Conservation (phyloP, 768 basidiomycete species). For the Pleurotus ostreatus region DNA sequence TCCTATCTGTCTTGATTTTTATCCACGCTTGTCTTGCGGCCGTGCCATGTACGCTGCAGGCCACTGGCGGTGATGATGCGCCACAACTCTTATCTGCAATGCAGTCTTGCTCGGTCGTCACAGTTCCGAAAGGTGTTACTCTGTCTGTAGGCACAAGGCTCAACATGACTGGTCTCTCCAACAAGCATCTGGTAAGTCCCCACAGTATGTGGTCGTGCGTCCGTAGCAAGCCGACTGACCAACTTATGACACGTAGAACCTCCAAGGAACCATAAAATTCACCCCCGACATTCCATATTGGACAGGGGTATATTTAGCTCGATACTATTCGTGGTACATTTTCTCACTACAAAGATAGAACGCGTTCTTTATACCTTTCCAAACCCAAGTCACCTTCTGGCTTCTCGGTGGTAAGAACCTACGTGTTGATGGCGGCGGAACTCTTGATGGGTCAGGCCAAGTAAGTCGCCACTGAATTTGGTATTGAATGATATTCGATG, state of each 20-base stretch:
- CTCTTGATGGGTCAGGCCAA: constrained; percentile 63
- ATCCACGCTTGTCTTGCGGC: not conserved
- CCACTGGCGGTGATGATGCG: constrained; percentile 48
- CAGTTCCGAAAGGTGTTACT: constrained; percentile 41
- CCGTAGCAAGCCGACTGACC: not conserved
- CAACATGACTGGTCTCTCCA: constrained; percentile 47
- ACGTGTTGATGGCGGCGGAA: constrained; percentile 53
- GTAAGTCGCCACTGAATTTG: constrained; percentile 21
- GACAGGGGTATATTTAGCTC: constrained; percentile 34
- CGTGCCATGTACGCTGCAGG: constrained; percentile 34
- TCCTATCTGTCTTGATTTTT: not conserved
- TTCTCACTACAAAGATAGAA: constrained; percentile 26
- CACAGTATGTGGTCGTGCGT: too few species aligned
- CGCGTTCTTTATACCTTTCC: constrained; percentile 49
- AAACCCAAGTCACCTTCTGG: constrained; percentile 54
- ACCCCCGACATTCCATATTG: constrained; percentile 48
- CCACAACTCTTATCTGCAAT: constrained; percentile 43
- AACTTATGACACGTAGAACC: constrained; percentile 25
- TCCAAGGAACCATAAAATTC: constrained; percentile 50
- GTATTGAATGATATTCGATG: too few species aligned
- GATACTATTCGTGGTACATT: not conserved
- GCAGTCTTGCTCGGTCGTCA: constrained; percentile 34
- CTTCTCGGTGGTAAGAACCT: constrained; percentile 48
- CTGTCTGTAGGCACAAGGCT: constrained; percentile 47
- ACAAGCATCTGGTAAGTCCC: constrained; percentile 44